Evolutionary conservation across 2,329 filamentous ascomycete genomes (phyloP).

Genomic region (Raffaelea ambrosiae): DNA sequence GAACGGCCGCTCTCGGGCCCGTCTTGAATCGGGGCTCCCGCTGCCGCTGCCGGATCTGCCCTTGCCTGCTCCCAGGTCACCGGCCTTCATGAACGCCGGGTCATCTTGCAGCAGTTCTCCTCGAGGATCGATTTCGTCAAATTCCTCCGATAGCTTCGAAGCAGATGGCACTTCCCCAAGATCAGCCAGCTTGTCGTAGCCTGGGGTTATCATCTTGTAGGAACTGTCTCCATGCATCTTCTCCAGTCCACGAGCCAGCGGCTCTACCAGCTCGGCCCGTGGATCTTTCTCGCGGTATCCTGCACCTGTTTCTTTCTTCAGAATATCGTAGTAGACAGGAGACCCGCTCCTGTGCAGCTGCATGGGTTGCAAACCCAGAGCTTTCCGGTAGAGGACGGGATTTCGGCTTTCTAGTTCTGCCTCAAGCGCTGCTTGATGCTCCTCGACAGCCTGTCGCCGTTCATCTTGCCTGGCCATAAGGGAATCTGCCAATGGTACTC

Average conservation of each 20-base stretch:
- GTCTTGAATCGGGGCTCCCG: conserved; percentile 4
- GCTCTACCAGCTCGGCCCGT: conserved; percentile 18
- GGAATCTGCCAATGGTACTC: conserved; percentile 26
- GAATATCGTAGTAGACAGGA: background rate
- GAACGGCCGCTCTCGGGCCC: conserved; percentile 14
- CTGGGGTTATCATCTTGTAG: conserved; percentile 1
- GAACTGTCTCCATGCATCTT: conserved; percentile 20
- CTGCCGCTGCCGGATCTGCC: background rate
- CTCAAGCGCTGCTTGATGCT: conserved; percentile 40
- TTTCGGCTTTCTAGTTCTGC: conserved; percentile 37
- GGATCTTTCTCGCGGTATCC: conserved; percentile 17
- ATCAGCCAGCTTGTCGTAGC: conserved; percentile 14
- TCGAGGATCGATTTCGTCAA: conserved; percentile 33
- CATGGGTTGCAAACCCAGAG: conserved; percentile 24
- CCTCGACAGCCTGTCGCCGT: conserved; percentile 29
- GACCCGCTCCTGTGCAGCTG: conserved; percentile 1
- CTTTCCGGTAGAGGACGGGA: conserved; percentile 37
- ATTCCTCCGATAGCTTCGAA: conserved; percentile 16
- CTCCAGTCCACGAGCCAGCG: conserved; percentile 21
- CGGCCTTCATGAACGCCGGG: conserved; percentile 22
- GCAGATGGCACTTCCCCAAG: conserved; percentile 6
- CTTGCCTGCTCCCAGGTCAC: conserved; percentile 8
- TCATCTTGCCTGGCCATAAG: conserved; percentile 29
- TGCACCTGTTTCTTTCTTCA: conserved; percentile 7
- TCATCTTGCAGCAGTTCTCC: conserved; percentile 40